Conservation (phyloP, 768 basidiomycete genomes). For the Boletus subcaerulescens region DNA sequence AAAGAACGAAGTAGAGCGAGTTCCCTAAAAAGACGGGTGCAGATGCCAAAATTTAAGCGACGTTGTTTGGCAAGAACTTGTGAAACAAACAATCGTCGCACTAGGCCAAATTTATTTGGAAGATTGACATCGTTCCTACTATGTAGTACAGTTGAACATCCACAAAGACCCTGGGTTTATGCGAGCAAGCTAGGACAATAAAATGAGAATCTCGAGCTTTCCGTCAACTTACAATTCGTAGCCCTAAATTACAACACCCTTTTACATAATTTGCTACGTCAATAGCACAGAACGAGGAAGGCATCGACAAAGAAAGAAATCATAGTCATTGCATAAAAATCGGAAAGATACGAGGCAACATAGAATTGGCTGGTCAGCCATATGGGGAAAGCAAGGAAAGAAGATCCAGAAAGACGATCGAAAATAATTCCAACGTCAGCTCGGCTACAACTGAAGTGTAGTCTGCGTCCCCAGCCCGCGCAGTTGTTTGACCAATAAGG, state of each 20-base stretch:
- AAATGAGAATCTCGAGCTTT: too few species aligned
- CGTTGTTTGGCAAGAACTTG: slow-evolving; percentile 33
- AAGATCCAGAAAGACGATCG: not conserved
- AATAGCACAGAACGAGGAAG: not conserved
- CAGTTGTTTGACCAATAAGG: slow-evolving; percentile 32
- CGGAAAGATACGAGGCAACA: not conserved
- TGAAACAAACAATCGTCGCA: slow-evolving; percentile 26
- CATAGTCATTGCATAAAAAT: not conserved
- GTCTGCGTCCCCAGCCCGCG: slow-evolving; percentile 17
- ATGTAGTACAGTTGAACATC: too few species aligned
- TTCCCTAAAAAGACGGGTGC: not conserved
- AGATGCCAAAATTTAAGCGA: slow-evolving; percentile 25
- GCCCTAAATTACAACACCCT: too few species aligned
- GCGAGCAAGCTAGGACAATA: too few species aligned
- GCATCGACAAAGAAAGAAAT: not conserved
- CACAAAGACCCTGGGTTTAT: too few species aligned
- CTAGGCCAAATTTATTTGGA: slow-evolving; percentile 3
- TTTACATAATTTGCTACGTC: not conserved
- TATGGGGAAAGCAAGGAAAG: not conserved
- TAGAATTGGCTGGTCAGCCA: not conserved
- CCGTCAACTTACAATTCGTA: too few species aligned
- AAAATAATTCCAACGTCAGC: not conserved
- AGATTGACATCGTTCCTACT: too few species aligned
- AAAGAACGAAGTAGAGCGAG: not conserved
- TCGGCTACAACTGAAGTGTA: slow-evolving; percentile 19